These are phyloP conservation scores for Passalora sequoiae DNA, from an alignment of 2,329 filamentous ascomycete species.

Conservation along the genomic window DNA sequence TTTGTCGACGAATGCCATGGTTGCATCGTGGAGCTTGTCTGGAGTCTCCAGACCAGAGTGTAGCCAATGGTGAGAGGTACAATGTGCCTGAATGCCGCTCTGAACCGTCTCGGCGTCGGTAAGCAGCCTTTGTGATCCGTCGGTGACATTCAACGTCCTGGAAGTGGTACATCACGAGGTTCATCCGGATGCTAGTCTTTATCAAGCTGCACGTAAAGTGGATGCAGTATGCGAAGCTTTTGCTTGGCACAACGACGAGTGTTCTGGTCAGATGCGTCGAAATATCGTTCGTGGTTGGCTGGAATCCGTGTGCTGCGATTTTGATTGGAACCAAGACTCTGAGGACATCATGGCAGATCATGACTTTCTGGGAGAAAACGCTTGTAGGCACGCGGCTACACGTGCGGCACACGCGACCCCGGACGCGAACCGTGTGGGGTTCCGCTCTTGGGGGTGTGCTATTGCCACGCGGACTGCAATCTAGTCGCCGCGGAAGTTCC, in stretches of 20 bases:
- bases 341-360: neutral
- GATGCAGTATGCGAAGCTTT: neutral
- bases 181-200: constrained; percentile 1
- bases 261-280: too few species aligned
- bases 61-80: neutral
- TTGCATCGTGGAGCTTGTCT: neutral
- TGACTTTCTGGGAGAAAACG: neutral
- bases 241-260: neutral
- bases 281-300: too few species aligned
- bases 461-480: too few species aligned
- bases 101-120: constrained; percentile 1
- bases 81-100: neutral
- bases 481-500: too few species aligned
- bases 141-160: neutral
- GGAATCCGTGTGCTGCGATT: too few species aligned
- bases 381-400: too few species aligned
- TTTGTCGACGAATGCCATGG: neutral
- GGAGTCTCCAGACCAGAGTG: neutral
- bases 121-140: neutral
- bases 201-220: neutral
- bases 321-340: too few species aligned
- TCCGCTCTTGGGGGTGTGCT: too few species aligned
- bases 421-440: too few species aligned
- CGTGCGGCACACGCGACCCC: neutral
- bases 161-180: neutral